Conservation (phyloP, 805 yeast genomes). For the Debaryomyces prosopidis region DNA sequence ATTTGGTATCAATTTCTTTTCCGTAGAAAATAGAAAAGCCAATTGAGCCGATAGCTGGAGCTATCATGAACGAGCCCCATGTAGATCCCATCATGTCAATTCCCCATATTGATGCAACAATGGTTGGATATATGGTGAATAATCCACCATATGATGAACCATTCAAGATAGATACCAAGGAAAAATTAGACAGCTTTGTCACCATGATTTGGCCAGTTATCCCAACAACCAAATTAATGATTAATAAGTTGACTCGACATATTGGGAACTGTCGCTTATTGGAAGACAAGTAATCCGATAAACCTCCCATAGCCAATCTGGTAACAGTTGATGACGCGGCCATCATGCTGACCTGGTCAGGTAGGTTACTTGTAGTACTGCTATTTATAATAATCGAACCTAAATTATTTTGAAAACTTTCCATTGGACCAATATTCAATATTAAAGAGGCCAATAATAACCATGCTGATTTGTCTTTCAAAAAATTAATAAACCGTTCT, state of each 20-base stretch:
- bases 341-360: conserved; percentile 57
- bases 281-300: conserved; percentile 60
- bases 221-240: conserved; percentile 27
- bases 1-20: conserved; percentile 48
- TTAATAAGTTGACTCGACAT: conserved; percentile 34
- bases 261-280: conserved; percentile 25
- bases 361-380: conserved; percentile 19
- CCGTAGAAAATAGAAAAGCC: conserved; percentile 73
- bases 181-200: conserved; percentile 14
- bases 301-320: conserved; percentile 65
- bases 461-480: conserved; percentile 62
- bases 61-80: conserved; percentile 87
- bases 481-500: conserved; percentile 33
- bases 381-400: conserved; percentile 59
- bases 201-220: conserved; percentile 29
- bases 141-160: conserved; percentile 82
- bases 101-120: conserved; percentile 85
- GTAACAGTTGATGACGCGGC: conserved; percentile 70
- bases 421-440: conserved; percentile 78
- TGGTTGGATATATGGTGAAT: conserved; percentile 84
- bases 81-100: conserved; percentile 85
- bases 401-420: conserved; percentile 79
- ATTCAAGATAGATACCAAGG: conserved; percentile 45
- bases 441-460: conserved; percentile 63
- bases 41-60: conserved; percentile 82